A percentile compares a stretch with the other conserved stretches of the same genome.
Evolutionary conservation across 306 rosid genomes (phyloP).

Genomic region (Vachellia collinsii): DNA sequence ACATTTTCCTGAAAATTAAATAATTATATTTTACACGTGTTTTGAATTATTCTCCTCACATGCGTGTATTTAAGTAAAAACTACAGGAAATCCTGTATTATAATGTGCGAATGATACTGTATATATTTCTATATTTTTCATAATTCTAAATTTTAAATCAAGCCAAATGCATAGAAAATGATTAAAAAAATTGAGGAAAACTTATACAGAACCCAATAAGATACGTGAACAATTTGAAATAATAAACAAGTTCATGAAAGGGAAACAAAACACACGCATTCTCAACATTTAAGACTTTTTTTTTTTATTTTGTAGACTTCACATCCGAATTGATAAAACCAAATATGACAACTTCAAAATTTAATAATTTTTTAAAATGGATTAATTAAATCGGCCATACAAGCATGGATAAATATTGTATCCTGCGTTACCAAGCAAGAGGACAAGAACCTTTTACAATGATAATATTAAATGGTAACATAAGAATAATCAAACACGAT

Average conservation of each 20-base stretch:
- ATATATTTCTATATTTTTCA: no score
- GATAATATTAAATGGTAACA: neutral
- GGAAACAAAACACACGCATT: no score
- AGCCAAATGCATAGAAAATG: no score
- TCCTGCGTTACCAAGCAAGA: constrained; percentile 29
- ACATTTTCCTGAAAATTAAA: neutral
- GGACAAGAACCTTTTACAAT: neutral
- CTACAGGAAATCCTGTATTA: constrained; percentile 2
- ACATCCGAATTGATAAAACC: neutral
- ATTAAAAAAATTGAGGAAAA: neutral
- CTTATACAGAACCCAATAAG: neutral
- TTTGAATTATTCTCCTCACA: constrained; percentile 50
- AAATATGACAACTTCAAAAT: constrained; percentile 27
- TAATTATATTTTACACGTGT: constrained; percentile 13
- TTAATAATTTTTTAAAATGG: constrained; percentile 28
- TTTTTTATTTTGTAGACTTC: neutral
- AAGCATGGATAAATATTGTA: neutral
- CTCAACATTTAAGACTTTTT: neutral
- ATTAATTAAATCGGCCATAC: neutral
- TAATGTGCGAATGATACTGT: no score
- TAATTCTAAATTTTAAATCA: no score
- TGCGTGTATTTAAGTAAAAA: constrained; percentile 22
- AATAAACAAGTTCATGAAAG: no score
- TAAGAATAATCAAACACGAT: constrained; percentile 7
- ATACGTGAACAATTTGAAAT: no score